Conservation (phyloP, 352 stramenopile species). For the Phytophthora hibernalis region DNA sequence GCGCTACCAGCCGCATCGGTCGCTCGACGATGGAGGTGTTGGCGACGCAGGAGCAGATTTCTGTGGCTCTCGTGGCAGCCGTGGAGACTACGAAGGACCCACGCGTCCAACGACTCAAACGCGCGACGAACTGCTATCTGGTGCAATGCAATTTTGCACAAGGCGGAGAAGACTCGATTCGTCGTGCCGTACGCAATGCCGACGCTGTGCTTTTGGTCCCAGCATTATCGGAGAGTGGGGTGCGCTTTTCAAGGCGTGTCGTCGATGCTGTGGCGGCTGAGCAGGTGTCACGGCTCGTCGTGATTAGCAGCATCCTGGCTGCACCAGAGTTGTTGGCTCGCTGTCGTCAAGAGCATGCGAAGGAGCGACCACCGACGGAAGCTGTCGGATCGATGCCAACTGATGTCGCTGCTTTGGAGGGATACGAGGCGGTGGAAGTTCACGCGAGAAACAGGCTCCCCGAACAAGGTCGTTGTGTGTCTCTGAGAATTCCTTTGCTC, state of each 20-base stretch:
- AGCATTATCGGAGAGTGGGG: conserved; percentile 60
- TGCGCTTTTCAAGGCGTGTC: conserved; percentile 72
- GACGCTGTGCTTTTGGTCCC: conserved; percentile 75
- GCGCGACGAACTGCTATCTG: conserved; percentile 59
- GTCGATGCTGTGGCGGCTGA: conserved; percentile 60
- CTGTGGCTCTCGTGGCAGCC: conserved; percentile 60
- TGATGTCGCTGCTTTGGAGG: conserved; percentile 32
- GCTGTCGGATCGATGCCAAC: conserved; percentile 24
- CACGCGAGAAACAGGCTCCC: conserved; percentile 53
- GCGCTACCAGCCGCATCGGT: conserved; percentile 72
- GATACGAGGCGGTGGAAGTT: conserved; percentile 74
- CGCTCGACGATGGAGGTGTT: conserved; percentile 63
- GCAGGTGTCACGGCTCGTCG: conserved; percentile 59
- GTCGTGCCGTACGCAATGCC: conserved; percentile 68
- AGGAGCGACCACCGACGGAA: conserved; percentile 24
- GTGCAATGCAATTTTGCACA: conserved; percentile 63
- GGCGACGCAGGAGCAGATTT: conserved; percentile 43
- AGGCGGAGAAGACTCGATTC: conserved; percentile 49
- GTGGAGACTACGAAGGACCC: conserved; percentile 63
- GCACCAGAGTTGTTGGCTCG: conserved; percentile 46
- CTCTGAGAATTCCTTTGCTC: conserved; percentile 68
- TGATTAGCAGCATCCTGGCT: conserved; percentile 74
- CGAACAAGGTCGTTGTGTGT: conserved; percentile 56
- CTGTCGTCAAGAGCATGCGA: conserved; percentile 29
- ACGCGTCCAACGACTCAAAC: conserved; percentile 60